Conservation (phyloP, 306 rosid genomes). For the Rosa lucieae region DNA sequence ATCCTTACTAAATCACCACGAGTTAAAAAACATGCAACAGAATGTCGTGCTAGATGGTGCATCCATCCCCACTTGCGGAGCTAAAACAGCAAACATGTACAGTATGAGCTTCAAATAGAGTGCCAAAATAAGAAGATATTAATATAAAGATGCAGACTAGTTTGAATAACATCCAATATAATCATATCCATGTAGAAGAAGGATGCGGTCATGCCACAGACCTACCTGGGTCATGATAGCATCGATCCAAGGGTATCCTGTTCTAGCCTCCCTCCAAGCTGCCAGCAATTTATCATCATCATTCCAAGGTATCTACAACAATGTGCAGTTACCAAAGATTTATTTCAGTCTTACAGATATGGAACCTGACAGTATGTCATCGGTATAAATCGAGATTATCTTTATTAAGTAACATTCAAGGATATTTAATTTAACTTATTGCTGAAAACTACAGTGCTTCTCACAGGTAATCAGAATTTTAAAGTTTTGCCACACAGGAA, state of each 20-base stretch:
- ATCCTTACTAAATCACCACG: slow-evolving; percentile 88
- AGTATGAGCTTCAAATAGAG: slow-evolving; percentile 15
- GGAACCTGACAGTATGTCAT: not conserved
- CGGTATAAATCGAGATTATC: not conserved
- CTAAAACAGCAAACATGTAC: slow-evolving; percentile 46
- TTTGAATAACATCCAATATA: not conserved
- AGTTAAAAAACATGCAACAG: slow-evolving; percentile 87
- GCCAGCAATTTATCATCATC: slow-evolving; percentile 64
- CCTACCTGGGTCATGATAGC: slow-evolving; percentile 91
- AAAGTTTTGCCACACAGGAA: not conserved
- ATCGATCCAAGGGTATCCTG: slow-evolving; percentile 98
- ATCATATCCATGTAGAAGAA: not conserved
- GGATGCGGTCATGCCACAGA: slow-evolving; percentile 18
- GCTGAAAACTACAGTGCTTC: not conserved
- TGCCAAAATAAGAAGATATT: not conserved
- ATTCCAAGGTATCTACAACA: slow-evolving; percentile 82
- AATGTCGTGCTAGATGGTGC: slow-evolving; percentile 96
- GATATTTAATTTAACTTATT: not conserved
- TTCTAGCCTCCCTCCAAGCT: slow-evolving; percentile 88
- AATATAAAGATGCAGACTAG: not conserved
- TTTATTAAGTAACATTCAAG: not conserved
- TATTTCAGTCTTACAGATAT: not conserved
- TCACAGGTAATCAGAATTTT: not conserved
- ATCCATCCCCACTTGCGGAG: slow-evolving; percentile 95
- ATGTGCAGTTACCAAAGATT: not conserved